Evolutionary conservation across 1,284 basidiomycete species (phyloP).

Genomic region (Cutaneotrichosporon daszewskae): DNA sequence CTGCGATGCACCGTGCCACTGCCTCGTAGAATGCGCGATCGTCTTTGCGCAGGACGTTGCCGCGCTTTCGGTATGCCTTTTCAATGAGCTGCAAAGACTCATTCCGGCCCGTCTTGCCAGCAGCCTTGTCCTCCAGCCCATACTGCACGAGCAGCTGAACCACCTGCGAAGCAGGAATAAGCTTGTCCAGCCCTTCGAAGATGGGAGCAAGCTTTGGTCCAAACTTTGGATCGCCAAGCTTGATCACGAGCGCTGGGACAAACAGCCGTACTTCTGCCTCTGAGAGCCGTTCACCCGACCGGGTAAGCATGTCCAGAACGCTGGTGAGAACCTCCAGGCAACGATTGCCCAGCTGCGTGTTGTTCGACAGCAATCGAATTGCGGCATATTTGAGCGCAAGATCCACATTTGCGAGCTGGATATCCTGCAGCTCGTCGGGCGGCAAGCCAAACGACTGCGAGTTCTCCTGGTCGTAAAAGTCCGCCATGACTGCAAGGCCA

Average conservation of each 20-base stretch:
- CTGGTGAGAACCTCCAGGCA: constrained; percentile 84
- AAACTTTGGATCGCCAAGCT: constrained; percentile 57
- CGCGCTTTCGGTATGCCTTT: constrained; percentile 41
- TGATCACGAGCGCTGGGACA: constrained; percentile 82
- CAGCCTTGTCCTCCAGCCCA: constrained; percentile 43
- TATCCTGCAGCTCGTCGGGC: constrained; percentile 57
- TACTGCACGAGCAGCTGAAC: constrained; percentile 81
- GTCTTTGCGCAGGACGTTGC: constrained; percentile 37
- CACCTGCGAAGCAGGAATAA: constrained; percentile 52
- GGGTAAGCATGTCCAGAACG: constrained; percentile 66
- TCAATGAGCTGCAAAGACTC: constrained; percentile 41
- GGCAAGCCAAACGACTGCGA: constrained; percentile 57
- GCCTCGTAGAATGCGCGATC: constrained; percentile 41
- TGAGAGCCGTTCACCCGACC: constrained; percentile 69
- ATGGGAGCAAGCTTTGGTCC: constrained; percentile 49
- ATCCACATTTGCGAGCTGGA: constrained; percentile 87
- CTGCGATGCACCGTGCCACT: constrained; percentile 57
- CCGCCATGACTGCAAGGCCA: constrained; percentile 66
- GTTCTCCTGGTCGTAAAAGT: constrained; percentile 64
- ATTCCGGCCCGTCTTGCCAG: constrained; percentile 44
- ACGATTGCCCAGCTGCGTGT: constrained; percentile 82
- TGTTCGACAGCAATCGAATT: constrained; percentile 83
- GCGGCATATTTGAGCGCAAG: constrained; percentile 91
- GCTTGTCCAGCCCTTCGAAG: constrained; percentile 49
- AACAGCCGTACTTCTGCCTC: constrained; percentile 86